These are phyloP conservation scores for Camelina laxa DNA, from an alignment of 345 rosid genomes.

Conservation along the genomic window DNA sequence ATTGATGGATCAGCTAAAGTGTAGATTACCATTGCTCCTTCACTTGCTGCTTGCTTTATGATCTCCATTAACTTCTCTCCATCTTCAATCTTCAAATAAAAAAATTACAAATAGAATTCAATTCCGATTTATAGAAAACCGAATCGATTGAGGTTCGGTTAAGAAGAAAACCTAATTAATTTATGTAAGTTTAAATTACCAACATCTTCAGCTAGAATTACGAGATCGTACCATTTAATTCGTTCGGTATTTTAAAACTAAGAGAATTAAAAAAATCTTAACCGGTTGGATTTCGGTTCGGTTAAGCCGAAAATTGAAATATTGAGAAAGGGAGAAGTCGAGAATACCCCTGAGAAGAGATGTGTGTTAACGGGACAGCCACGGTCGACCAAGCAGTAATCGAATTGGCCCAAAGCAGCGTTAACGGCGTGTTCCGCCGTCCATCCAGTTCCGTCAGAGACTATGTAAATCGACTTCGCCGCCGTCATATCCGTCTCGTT, in stretches of 20 bases:
- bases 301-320: not conserved
- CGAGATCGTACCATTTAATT: not conserved
- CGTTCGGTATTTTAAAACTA: not conserved
- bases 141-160: not conserved
- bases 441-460: slow-evolving; percentile 98
- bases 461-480: slow-evolving; percentile 79
- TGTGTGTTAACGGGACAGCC: slow-evolving; percentile 90
- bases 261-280: not conserved
- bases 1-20: slow-evolving; percentile 79
- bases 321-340: not conserved
- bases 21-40: slow-evolving; percentile 75
- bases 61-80: slow-evolving; percentile 70
- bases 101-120: not conserved
- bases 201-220: not conserved
- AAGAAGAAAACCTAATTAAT: not conserved
- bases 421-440: slow-evolving; percentile 85
- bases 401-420: slow-evolving; percentile 94
- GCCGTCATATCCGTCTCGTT: slow-evolving; percentile 40
- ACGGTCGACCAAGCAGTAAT: slow-evolving; percentile 83
- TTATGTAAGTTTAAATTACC: not conserved
- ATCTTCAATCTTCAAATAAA: slow-evolving; percentile 63
- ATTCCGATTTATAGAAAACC: not conserved
- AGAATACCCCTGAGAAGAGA: slow-evolving; percentile 86
- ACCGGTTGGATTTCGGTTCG: slow-evolving; percentile 8
- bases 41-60: slow-evolving; percentile 83